Percentiles rank a stretch among this genome's conserved stretches.
These are phyloP conservation scores for Fraxinus velutina DNA, from an alignment of 305 asterid genomes.

Conservation along the genomic window DNA sequence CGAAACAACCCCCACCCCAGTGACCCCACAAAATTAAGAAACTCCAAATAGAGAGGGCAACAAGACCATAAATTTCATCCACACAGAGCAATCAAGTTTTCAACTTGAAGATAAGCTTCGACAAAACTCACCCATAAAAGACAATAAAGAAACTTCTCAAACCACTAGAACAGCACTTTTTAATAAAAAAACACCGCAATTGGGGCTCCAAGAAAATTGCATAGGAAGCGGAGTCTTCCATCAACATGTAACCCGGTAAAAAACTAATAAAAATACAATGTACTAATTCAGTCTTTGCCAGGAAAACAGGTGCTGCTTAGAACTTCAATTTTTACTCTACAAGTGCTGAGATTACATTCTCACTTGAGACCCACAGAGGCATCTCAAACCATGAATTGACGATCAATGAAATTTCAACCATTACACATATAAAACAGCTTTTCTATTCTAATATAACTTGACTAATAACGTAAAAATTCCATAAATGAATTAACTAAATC, in stretches of 20 bases:
- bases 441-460: neutral
- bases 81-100: neutral
- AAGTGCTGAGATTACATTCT: neutral
- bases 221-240: neutral
- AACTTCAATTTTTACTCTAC: neutral
- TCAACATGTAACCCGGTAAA: neutral
- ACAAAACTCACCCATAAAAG: neutral
- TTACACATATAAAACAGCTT: neutral
- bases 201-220: neutral
- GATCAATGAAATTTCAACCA: neutral
- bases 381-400: constrained; percentile 1
- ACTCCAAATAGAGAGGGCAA: neutral
- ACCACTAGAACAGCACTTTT: neutral
- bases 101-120: neutral
- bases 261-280: neutral
- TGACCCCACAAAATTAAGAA: neutral
- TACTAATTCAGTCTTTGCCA: neutral
- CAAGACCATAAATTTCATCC: neutral
- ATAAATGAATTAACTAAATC: neutral
- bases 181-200: neutral
- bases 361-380: neutral
- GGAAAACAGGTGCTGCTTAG: neutral
- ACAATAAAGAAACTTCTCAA: neutral
- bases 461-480: neutral
- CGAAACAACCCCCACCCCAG: neutral